phyloP scores from a whole-genome alignment of 192 early-diverging fungal species.

The Coemansia sp. region DNA sequence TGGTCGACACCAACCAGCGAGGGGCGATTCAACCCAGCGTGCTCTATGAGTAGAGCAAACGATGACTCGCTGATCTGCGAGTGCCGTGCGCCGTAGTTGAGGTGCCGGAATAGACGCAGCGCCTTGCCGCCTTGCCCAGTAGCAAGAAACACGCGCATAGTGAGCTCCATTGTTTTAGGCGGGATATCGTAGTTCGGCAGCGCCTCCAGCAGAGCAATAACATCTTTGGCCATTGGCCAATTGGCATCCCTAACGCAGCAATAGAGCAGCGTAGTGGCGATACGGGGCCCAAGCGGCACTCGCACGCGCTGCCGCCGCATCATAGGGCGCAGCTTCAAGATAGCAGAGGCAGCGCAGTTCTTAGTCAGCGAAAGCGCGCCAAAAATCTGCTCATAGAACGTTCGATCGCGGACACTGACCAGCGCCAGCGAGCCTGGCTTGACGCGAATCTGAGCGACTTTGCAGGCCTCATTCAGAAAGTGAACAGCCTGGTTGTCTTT shows the following conservation, averaged over 20 bases:
- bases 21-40: constrained; percentile 16
- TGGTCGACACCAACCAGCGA: constrained; percentile 35
- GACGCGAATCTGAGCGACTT: constrained; percentile 9
- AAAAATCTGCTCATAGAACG: constrained; percentile 22
- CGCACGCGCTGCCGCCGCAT: constrained; percentile 11
- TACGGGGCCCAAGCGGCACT: constrained; percentile 7
- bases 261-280: constrained; percentile 17
- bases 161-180: constrained; percentile 31
- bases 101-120: constrained; percentile 15
- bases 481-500: background rate
- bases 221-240: constrained; percentile 15
- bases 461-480: background rate
- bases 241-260: constrained; percentile 37
- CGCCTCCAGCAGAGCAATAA: background rate
- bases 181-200: background rate
- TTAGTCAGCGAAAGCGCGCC: constrained; percentile 14
- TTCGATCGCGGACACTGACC: constrained; percentile 6
- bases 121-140: constrained; percentile 11
- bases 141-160: constrained; percentile 30
- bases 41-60: constrained; percentile 19
- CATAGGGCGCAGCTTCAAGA: constrained; percentile 2
- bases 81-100: constrained; percentile 13
- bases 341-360: constrained; percentile 11
- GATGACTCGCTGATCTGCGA: constrained; percentile 14
- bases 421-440: constrained; percentile 22